These are phyloP conservation scores for Citrus trifoliata DNA, from an alignment of 345 rosid species.

Conservation along the genomic window DNA sequence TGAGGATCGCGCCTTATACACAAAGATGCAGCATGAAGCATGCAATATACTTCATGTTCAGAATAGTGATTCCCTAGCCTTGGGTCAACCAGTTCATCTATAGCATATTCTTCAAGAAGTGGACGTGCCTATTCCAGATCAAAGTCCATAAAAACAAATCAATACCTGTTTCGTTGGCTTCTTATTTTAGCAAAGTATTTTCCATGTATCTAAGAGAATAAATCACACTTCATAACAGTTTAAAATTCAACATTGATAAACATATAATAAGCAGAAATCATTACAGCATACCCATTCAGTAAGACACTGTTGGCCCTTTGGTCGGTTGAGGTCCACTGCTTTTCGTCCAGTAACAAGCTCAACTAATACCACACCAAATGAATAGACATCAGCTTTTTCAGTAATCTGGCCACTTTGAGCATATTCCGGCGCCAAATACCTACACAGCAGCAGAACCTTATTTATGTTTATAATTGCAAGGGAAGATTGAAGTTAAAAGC, in stretches of 20 bases:
- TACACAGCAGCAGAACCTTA: constrained; percentile 28
- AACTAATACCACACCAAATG: constrained; percentile 92
- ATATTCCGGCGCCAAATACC: constrained; percentile 99
- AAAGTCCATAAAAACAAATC: neutral
- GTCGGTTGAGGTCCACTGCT: constrained; percentile 86
- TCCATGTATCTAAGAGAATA: neutral
- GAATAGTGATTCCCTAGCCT: constrained; percentile 48
- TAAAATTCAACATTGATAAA: neutral
- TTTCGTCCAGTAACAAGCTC: constrained; percentile 97
- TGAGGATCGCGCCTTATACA: constrained; percentile 90
- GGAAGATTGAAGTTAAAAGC: constrained; percentile 5
- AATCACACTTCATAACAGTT: neutral
- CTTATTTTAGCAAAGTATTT: neutral
- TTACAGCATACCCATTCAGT: constrained; percentile 81
- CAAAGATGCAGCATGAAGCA: constrained; percentile 93
- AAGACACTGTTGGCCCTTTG: constrained; percentile 97
- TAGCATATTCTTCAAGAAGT: constrained; percentile 76
- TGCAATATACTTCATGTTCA: constrained; percentile 84
- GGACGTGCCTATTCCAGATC: constrained; percentile 77
- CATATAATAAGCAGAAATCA: constrained; percentile 1
- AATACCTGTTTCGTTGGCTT: neutral
- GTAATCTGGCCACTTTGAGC: constrained; percentile 98
- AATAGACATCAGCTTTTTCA: constrained; percentile 96
- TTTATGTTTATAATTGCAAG: neutral
- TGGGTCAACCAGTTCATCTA: constrained; percentile 85